Percentiles rank a stretch among this genome's conserved stretches.
phyloP scores from a whole-genome alignment of 441 rosid species.

The Gossypium davidsonii region DNA sequence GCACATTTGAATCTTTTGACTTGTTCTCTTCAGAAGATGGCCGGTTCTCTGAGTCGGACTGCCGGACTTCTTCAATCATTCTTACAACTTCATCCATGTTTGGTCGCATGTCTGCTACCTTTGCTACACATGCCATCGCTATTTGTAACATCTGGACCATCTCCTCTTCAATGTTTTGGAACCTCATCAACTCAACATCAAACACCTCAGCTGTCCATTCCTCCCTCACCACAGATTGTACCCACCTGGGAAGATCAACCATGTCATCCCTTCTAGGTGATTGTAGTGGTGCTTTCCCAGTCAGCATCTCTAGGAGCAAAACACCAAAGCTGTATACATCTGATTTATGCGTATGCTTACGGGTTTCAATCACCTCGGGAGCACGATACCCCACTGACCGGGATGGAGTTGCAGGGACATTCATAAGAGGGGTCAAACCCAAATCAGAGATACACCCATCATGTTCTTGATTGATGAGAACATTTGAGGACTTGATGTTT shows the following conservation, averaged over 20 bases:
- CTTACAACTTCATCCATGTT: slow-evolving; percentile 52
- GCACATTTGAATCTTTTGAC: slow-evolving; percentile 67
- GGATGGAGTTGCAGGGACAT: slow-evolving; percentile 37
- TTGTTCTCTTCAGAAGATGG: slow-evolving; percentile 69
- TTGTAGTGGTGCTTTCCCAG: slow-evolving; percentile 61
- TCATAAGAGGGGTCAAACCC: slow-evolving; percentile 53
- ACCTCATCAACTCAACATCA: slow-evolving; percentile 61
- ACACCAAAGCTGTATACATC: slow-evolving; percentile 70
- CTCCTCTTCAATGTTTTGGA: slow-evolving; percentile 65
- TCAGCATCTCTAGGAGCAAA: slow-evolving; percentile 57
- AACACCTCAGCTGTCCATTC: slow-evolving; percentile 80
- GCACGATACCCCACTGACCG: slow-evolving; percentile 61
- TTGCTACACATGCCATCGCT: slow-evolving; percentile 62
- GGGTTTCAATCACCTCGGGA: slow-evolving; percentile 58
- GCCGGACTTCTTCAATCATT: slow-evolving; percentile 61
- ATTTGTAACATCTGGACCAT: slow-evolving; percentile 76
- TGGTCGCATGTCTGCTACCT: slow-evolving; percentile 51
- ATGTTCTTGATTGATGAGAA: slow-evolving; percentile 43
- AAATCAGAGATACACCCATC: slow-evolving; percentile 50
- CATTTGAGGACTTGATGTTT: slow-evolving; percentile 58
- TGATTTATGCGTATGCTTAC: slow-evolving; percentile 55
- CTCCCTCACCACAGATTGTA: slow-evolving; percentile 69
- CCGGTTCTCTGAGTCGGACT: slow-evolving; percentile 47
- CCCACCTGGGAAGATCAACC: slow-evolving; percentile 73
- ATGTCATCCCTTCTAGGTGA: slow-evolving; percentile 56